Base-by-base conservation (phyloP, 192 early-diverging fungal genomes). In the Linnemannia exigua region DNA sequence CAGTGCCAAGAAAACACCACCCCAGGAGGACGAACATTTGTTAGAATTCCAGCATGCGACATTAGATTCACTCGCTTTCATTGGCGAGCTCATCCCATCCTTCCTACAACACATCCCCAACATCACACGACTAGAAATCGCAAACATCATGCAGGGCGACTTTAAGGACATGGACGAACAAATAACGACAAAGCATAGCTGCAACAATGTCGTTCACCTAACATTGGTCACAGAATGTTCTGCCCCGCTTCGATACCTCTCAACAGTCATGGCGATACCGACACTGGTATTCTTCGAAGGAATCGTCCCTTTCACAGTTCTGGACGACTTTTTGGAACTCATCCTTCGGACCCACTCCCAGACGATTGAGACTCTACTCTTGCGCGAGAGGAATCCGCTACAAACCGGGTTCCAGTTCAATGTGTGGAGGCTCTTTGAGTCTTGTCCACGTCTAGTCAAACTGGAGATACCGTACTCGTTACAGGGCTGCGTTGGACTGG, bases 391-490 rank as follows among this genome's bases (percentile, higher is more conserved):
- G 70, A 83, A 11, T 5, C 50, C 58, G 4, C 28, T 63, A 11
- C 38, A 35, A 0, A 19, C 61, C 5, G 37, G 52, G 8, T 52
- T 75, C 31, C 67, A 50, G 31, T 83, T 83, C n/a, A 78, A 77
- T 61, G 19, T 83, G n/a, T 83, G 81, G 81, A 25, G 69, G 37
- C 41, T 83, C 51, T 70, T 83, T 17, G 81, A 83, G 41, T 51
- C 9, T 6, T 83, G 75, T 67, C 76, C 81, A 7, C 44, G 37
- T 7, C n/a, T 83, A 61, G n/a, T 66, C 22, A 28, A 6, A 4
- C 33, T 83, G 1, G 37, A 77, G 28, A 73, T 83, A 5, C 76
- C 81, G 5, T 78, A 74, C 35, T 50, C 37, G 9, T 41, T 83
- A 28, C n/a, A 36, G 22, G 52, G 61, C 19, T 79, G 51, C 70